Base-by-base conservation (phyloP, 2,329 filamentous ascomycete species). In the Colletotrichum plurivorum region DNA sequence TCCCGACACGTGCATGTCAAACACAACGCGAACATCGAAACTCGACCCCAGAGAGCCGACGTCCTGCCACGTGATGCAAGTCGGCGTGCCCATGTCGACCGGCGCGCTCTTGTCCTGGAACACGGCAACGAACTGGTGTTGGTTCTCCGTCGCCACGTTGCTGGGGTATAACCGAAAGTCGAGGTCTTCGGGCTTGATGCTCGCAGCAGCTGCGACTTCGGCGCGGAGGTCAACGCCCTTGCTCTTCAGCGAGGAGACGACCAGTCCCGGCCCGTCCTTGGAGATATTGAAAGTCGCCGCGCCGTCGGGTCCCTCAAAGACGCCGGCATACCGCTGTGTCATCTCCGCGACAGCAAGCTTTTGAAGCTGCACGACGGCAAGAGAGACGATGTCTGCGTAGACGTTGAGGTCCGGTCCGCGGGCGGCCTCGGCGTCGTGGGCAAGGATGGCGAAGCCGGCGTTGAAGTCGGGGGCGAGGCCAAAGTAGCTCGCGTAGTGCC, bases 361-460 rank as follows among this genome's bases (percentile, higher is more conserved):
- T 43, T 71, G 25, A 6, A 76, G 48, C 41, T 66, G 27, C 10
- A 51, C 62, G 18, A 75, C 13, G 16, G 63, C 67, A 1, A 76
- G 74, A 6, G 76, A 78, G 0, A 77, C 74, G 16, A 80, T 56
- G 36, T 80, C 78, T 0, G 73, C 78, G n/a, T 79, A 70, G 0
- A 78, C 78, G 13, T 80, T 79, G 6, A 79, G 73, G 43, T 79
- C 78, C 3, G 77, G 74, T 12, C 71, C 65, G 10, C 73, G 66
- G 2, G 72, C 49, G 0, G 71, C 69, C 10, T 51, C 72, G 8
- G 54, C 57, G n/a, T 81, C 78, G 70, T 79, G 78, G 0, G 77
- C 77, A 2, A 80, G 63, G 18, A 79, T 76, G 9, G 77, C 76
- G 25, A 79, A 80, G 1, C 79, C 79, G 39, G 74, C 67, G 20